Base-by-base conservation (phyloP, 805 yeast genomes). In the Saccharomyces kudriavzevii region DNA sequence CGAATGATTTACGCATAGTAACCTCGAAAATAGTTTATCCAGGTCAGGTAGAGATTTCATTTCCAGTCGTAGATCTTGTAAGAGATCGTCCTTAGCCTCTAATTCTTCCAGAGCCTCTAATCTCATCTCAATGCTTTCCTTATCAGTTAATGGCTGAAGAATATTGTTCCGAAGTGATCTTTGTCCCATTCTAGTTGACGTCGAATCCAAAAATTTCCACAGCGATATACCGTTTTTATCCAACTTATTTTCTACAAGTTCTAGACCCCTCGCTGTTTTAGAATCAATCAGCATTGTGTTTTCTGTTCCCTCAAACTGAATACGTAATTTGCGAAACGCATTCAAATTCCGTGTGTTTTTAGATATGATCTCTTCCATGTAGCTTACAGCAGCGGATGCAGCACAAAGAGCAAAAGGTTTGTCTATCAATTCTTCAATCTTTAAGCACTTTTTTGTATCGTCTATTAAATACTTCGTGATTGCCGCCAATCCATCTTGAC, bases 121-220 rank as follows among this genome's bases (percentile, higher is more conserved):
- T 43, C 82, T 64, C 43, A 70, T 58, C 10, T 58, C 52, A 2
- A 78, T 69, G 24, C 75, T 70, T 0, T 57, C 55, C 17, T 54
- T 55, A 56, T 75, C 74, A 0, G 78, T 75, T 14, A 78, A 58
- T 0, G 82, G 82, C 53, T 78, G 82, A n/a, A 78, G 55, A 2
- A 77, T 70, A 50, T 70, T 76, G 35, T 67, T 73, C 55, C 71
- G 69, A 49, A 79, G 60, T 5, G 72, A 54, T 50, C 81, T 57
- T 14, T 61, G 64, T 0, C 82, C 82, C 82, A 78, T 78, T 51
- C 70, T 74, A 0, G 82, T 78, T 0, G 60, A 54, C 0, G 80
- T 76, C 1, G 61, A 56, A 56, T 77, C 70, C 47, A 77, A 55
- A 45, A 67, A 65, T 26, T 71, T 74, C 29, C 70, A 66, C 6